phyloP scores from a whole-genome alignment of 495 filamentous ascomycete genomes.

The Aspergillus coremiiformis region DNA sequence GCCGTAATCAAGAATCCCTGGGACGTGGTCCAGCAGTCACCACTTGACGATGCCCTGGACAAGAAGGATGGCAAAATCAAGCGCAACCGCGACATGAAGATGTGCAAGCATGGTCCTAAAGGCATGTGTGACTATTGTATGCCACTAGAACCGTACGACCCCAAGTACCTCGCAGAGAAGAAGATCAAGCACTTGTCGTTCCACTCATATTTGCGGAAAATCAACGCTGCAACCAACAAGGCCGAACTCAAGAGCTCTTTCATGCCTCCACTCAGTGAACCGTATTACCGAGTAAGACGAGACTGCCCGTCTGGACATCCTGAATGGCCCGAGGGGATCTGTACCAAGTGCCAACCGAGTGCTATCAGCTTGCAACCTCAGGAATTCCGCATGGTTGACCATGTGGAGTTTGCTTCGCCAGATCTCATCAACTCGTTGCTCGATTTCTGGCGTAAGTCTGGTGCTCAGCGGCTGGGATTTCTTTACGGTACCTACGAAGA shows the following conservation, averaged over 20 bases:
- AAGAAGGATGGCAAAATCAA: conserved; percentile 89
- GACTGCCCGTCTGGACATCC: conserved; percentile 92
- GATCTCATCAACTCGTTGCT: conserved; percentile 78
- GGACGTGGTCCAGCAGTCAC: conserved; percentile 82
- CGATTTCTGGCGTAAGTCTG: conserved; percentile 81
- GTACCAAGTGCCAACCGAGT: conserved; percentile 96
- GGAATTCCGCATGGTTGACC: conserved; percentile 94
- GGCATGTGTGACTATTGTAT: conserved; percentile 99
- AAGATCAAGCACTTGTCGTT: conserved; percentile 99
- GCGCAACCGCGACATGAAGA: conserved; percentile 63
- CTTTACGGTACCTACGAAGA: conserved; percentile 88
- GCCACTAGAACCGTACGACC: conserved; percentile 90
- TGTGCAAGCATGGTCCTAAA: conserved; percentile 93
- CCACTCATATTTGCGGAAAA: conserved; percentile 87
- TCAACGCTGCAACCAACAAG: conserved; percentile 94
- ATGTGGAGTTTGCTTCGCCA: conserved; percentile 88
- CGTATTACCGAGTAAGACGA: conserved; percentile 79
- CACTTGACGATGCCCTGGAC: conserved; percentile 78
- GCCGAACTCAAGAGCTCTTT: conserved; percentile 84
- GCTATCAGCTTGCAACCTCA: conserved; percentile 94
- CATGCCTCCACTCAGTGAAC: conserved; percentile 92
- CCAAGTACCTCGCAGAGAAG: conserved; percentile 79
- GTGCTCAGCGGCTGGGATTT: conserved; percentile 75
- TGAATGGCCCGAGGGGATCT: conserved; percentile 94
- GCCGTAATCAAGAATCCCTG: conserved; percentile 76